phyloP scores from a whole-genome alignment of 805 yeast genomes.

The Metschnikowia amazonensis region DNA sequence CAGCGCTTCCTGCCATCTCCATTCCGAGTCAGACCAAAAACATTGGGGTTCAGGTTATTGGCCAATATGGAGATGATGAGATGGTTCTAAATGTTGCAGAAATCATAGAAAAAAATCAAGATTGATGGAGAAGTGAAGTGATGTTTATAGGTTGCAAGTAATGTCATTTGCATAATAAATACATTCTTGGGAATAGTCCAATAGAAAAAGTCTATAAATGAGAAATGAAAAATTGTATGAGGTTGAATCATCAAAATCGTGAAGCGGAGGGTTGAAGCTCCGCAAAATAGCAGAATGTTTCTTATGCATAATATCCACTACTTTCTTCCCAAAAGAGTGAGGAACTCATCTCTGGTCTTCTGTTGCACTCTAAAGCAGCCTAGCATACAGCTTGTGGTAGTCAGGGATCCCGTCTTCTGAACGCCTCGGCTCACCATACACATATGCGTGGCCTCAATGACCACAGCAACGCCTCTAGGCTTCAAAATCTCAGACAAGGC shows the following conservation, averaged over 20 bases:
- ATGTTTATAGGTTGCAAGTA: background rate
- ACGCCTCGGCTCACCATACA: conserved; percentile 99
- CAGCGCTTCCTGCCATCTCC: conserved; percentile 83
- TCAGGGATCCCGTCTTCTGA: conserved; percentile 89
- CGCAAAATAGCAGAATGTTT: background rate
- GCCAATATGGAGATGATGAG: conserved; percentile 81
- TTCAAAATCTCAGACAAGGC: conserved; percentile 85
- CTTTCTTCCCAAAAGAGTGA: conserved; percentile 66
- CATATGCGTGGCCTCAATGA: conserved; percentile 97
- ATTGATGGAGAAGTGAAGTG: background rate
- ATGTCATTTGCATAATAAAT: background rate
- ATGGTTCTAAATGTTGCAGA: conserved; percentile 45
- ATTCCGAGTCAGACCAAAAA: conserved; percentile 51
- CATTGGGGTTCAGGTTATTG: conserved; percentile 73
- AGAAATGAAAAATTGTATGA: conserved; percentile 4
- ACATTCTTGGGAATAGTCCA: background rate
- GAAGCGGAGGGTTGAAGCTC: conserved; percentile 5
- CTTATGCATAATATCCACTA: background rate
- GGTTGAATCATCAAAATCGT: conserved; percentile 6
- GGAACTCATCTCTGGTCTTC: conserved; percentile 93
- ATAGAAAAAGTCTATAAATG: conserved; percentile 3
- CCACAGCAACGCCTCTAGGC: conserved; percentile 98
- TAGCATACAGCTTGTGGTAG: conserved; percentile 94
- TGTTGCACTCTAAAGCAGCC: conserved; percentile 93
- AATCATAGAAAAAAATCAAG: conserved; percentile 6